These are phyloP conservation scores for Martiniozyma asiatica DNA, from an alignment of 1,139 yeast species.

Conservation along the genomic window DNA sequence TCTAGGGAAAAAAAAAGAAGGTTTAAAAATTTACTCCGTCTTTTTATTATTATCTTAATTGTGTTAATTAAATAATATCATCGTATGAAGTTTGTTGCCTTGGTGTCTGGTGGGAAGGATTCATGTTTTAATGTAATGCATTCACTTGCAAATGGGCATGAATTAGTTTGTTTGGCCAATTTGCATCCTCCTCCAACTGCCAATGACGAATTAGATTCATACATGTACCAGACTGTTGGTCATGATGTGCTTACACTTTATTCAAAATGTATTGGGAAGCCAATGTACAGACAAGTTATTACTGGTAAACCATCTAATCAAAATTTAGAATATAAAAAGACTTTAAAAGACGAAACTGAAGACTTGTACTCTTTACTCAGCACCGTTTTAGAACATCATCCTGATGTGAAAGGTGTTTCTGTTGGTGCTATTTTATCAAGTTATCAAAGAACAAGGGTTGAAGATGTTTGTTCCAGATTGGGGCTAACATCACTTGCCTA, in stretches of 20 bases:
- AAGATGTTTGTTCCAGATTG: conserved; percentile 69
- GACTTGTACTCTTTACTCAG: conserved; percentile 48
- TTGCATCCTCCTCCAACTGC: conserved; percentile 63
- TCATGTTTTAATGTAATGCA: conserved; percentile 83
- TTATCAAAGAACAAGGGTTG: conserved; percentile 88
- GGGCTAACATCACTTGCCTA: conserved; percentile 61
- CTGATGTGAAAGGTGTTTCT: conserved; percentile 74
- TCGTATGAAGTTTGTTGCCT: conserved; percentile 78
- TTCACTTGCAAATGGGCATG: conserved; percentile 74
- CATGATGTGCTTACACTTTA: conserved; percentile 63
- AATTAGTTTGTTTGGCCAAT: conserved; percentile 73
- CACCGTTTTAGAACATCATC: conserved; percentile 39
- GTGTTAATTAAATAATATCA: not conserved
- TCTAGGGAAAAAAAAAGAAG: no score
- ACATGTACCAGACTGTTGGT: conserved; percentile 98
- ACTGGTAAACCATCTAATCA: conserved; percentile 53
- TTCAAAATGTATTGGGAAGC: conserved; percentile 61
- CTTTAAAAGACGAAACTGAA: conserved; percentile 75
- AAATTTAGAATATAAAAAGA: conserved; percentile 51
- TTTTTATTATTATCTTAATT: no score
- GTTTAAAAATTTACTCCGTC: no score
- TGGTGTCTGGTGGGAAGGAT: conserved; percentile 93
- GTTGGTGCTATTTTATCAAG: conserved; percentile 94
- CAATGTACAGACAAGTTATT: conserved; percentile 65
- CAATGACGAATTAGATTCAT: conserved; percentile 71